phyloP scores from a whole-genome alignment of 345 rosid species.

The Anastatica hierochuntica region DNA sequence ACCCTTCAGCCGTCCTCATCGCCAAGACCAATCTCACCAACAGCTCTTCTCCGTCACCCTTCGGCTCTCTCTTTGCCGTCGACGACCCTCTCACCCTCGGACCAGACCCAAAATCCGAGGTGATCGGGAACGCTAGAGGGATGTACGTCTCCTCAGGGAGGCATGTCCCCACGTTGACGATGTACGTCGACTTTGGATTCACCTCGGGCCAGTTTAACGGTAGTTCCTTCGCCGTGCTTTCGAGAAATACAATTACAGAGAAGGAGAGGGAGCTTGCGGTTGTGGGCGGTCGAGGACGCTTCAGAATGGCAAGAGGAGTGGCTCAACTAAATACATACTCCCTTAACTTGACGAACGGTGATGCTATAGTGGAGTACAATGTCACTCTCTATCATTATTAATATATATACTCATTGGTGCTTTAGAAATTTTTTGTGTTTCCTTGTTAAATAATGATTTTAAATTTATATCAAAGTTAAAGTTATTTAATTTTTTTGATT shows the following conservation, averaged over 20 bases:
- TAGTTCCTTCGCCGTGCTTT: constrained; percentile 38
- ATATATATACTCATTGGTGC: background rate
- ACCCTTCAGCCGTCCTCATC: constrained; percentile 23
- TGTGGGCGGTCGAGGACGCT: constrained; percentile 43
- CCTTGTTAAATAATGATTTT: too few species aligned
- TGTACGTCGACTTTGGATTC: constrained; percentile 22
- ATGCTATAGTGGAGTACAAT: constrained; percentile 34
- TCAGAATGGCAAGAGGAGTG: constrained; percentile 40
- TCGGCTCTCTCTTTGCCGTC: constrained; percentile 25
- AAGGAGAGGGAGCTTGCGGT: constrained; percentile 35
- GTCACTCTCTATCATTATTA: constrained; percentile 31
- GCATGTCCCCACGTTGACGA: constrained; percentile 7
- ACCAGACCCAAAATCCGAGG: constrained; percentile 24
- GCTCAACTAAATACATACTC: constrained; percentile 20
- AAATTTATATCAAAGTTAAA: too few species aligned
- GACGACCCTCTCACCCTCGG: constrained; percentile 41
- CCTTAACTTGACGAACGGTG: constrained; percentile 23
- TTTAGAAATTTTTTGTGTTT: too few species aligned
- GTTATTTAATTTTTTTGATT: too few species aligned
- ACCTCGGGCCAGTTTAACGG: constrained; percentile 35
- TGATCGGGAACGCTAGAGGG: constrained; percentile 39
- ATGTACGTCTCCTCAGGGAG: constrained; percentile 29
- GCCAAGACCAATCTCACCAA: constrained; percentile 14
- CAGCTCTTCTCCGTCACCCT: constrained; percentile 9
- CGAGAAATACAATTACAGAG: constrained; percentile 33